A percentile compares a stretch with the other conserved stretches of the same genome.
Evolutionary conservation across 345 rosid species (phyloP).

Genomic region (Boechera stricta): DNA sequence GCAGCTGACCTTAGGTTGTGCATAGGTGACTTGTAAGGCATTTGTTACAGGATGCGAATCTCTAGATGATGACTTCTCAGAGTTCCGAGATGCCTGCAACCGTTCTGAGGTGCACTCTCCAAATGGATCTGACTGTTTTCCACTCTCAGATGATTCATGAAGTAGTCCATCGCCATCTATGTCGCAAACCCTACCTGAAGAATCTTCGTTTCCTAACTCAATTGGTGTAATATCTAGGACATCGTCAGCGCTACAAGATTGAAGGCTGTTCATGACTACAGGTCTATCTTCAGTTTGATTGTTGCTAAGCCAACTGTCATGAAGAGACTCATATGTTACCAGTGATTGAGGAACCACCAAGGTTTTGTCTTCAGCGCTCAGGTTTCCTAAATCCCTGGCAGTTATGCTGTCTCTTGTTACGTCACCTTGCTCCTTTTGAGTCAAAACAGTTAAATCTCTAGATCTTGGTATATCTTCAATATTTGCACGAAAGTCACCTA

Average conservation of each 20-base stretch:
- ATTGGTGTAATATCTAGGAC: conserved; percentile 52
- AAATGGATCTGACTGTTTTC: conserved; percentile 25
- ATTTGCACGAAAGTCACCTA: conserved; percentile 41
- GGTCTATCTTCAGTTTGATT: conserved; percentile 47
- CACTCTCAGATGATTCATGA: conserved; percentile 33
- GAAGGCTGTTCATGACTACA: conserved; percentile 46
- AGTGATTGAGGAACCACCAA: conserved; percentile 38
- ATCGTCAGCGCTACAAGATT: conserved; percentile 48
- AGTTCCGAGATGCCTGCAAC: conserved; percentile 43
- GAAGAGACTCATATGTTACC: conserved; percentile 38
- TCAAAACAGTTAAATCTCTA: conserved; percentile 36
- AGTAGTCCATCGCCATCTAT: conserved; percentile 27
- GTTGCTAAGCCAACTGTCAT: conserved; percentile 44
- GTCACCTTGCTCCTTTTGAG: conserved; percentile 46
- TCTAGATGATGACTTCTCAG: conserved; percentile 33
- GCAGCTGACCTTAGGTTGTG: conserved; percentile 62
- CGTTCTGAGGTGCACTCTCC: conserved; percentile 48
- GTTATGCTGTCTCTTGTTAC: conserved; percentile 49
- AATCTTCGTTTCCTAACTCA: conserved; percentile 49
- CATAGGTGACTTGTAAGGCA: conserved; percentile 45
- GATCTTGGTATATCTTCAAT: conserved; percentile 35
- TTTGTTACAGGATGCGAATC: conserved; percentile 44
- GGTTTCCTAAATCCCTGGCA: conserved; percentile 46
- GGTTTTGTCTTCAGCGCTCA: conserved; percentile 33
- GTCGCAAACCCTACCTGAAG: conserved; percentile 39